Percentiles rank a stretch among this genome's conserved stretches.
Conservation (phyloP, 805 yeast genomes). For the Starmerella bacillaris region DNA sequence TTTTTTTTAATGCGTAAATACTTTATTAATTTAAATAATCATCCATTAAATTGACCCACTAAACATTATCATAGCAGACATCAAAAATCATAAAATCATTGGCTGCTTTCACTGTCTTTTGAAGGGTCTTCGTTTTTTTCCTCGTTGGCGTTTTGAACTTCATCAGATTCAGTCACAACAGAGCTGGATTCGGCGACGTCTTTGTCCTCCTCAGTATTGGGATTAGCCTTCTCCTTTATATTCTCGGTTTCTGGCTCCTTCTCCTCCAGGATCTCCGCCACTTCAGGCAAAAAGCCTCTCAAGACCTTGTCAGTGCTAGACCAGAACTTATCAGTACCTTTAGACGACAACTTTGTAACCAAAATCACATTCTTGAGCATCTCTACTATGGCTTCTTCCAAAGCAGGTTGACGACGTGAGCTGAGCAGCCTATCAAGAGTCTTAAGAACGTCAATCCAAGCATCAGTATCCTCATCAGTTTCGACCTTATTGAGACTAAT, state of each 20-base stretch:
- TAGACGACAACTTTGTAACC: constrained; percentile 24
- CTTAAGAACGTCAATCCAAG: constrained; percentile 25
- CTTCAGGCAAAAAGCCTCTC: constrained; percentile 25
- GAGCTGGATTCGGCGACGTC: neutral
- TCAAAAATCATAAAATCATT: too few species aligned
- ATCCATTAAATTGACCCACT: too few species aligned
- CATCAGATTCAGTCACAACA: neutral
- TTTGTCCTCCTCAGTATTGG: neutral
- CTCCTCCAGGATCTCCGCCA: constrained; percentile 14
- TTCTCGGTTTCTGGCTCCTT: constrained; percentile 2
- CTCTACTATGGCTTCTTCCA: constrained; percentile 26
- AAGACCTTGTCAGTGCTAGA: constrained; percentile 23
- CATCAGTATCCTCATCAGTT: constrained; percentile 18
- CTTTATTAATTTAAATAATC: too few species aligned
- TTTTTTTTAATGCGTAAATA: too few species aligned
- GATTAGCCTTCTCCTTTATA: neutral
- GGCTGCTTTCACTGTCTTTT: too few species aligned
- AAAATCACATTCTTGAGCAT: constrained; percentile 27
- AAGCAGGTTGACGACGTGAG: constrained; percentile 24
- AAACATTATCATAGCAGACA: too few species aligned
- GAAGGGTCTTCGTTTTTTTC: too few species aligned
- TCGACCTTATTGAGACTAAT: constrained; percentile 20
- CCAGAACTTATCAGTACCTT: constrained; percentile 24
- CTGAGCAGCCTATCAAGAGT: constrained; percentile 26
- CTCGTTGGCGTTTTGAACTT: too few species aligned